Conservation (phyloP, 176 grass and related monocot genomes). For the Zea luxurians region DNA sequence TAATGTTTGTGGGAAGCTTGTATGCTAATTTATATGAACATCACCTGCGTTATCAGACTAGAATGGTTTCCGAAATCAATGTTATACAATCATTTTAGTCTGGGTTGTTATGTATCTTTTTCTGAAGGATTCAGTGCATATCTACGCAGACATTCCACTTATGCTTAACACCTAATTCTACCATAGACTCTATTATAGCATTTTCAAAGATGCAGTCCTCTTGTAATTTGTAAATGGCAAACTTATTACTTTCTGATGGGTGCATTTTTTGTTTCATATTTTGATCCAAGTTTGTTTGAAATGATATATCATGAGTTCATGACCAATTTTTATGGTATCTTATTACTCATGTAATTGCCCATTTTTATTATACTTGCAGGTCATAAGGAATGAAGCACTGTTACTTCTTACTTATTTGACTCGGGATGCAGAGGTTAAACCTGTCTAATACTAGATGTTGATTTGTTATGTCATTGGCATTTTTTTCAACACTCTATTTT, state of each 20-base stretch:
- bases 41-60: background rate
- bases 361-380: slow-evolving; percentile 51
- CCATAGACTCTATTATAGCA: slow-evolving; percentile 5
- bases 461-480: slow-evolving; percentile 2
- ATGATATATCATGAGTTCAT: background rate
- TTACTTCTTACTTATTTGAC: slow-evolving; percentile 97
- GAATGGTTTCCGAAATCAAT: slow-evolving; percentile 9
- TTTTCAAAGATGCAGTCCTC: slow-evolving; percentile 29
- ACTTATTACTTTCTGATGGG: background rate
- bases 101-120: slow-evolving; percentile 1
- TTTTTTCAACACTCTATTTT: background rate
- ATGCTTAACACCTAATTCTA: background rate
- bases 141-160: background rate
- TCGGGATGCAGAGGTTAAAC: slow-evolving; percentile 81
- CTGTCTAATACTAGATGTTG: slow-evolving; percentile 37
- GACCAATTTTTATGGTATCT: background rate
- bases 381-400: slow-evolving; percentile 97
- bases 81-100: slow-evolving; percentile 6
- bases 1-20: background rate
- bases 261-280: background rate
- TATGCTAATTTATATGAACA: slow-evolving; percentile 11
- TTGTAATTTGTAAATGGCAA: background rate
- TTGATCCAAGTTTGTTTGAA: background rate
- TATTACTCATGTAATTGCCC: slow-evolving; percentile 15
- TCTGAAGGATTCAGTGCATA: background rate